Conservation (phyloP, 78 protist genomes). For the Polysphondylium violaceum region DNA sequence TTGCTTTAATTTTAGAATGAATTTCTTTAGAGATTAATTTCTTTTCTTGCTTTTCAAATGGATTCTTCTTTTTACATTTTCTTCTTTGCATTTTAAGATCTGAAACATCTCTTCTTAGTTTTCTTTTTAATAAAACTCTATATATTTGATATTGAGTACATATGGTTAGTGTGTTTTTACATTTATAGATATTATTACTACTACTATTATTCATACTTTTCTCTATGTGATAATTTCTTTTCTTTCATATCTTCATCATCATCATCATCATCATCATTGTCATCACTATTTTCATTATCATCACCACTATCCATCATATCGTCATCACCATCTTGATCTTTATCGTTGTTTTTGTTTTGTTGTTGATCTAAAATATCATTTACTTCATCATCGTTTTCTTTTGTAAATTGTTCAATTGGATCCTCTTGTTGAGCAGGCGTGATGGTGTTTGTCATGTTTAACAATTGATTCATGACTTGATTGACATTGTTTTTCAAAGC, state of each 20-base stretch:
- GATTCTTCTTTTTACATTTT: constrained; percentile 17
- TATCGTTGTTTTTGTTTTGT: background rate
- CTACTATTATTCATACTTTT: constrained; percentile 6
- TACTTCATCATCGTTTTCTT: too few species aligned
- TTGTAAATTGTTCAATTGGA: too few species aligned
- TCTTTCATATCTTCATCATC: background rate
- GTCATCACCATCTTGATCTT: background rate
- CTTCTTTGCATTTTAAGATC: constrained; percentile 11
- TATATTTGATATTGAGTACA: too few species aligned
- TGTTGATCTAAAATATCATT: constrained; percentile 12
- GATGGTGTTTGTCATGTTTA: too few species aligned
- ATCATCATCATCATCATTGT: constrained; percentile 1
- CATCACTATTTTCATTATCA: constrained; percentile 8
- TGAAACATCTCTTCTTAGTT: constrained; percentile 15
- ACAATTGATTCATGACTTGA: too few species aligned
- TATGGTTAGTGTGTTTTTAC: too few species aligned
- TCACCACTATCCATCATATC: background rate
- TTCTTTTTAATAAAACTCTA: constrained; percentile 25
- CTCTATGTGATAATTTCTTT: constrained; percentile 29
- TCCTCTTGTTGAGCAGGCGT: too few species aligned
- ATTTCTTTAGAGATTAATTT: constrained; percentile 29
- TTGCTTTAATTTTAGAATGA: constrained; percentile 20
- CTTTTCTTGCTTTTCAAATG: constrained; percentile 10
- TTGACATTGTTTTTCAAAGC: too few species aligned
- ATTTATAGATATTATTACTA: background rate